Evolutionary conservation across 2,329 filamentous ascomycete genomes (phyloP), one percentile per base, ranked within the genome.

Genomic region (Shiraia bambusicola): DNA sequence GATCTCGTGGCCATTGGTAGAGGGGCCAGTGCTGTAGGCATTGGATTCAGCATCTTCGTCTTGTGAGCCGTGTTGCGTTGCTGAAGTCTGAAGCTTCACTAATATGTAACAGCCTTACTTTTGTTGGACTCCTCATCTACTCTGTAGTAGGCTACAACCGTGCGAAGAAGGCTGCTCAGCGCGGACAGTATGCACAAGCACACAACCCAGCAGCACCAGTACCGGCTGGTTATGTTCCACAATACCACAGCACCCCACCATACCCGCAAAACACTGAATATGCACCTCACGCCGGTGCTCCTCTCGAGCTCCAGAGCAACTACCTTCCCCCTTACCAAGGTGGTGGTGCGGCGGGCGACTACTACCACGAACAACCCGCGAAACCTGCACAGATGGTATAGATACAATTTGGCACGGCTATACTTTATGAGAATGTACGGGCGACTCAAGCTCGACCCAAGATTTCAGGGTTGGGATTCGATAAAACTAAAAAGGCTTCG

Each of bases 51-150:
- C 28, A 41, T 67, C 28, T 55, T 69, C 29, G 50, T 71, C 31
- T 64, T 71, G 69, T 72, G 54, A 48, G 68, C 56, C n/a, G 15
- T 6, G 4, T 8, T 8, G 34, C 13, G 35, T 38, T 17, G 4
- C n/a, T 6, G 3, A n/a, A 5, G 9, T 6, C 24, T 14, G 5
- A 13, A 36, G 22, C 16, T n/a, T 25, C 4, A 37, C 55, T 53
- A 15, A 54, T 37, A 22, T 28, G 13, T 42, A 6, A 7, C 30
- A 72, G 69, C 38, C 45, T 65, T 10, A 52, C 63, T 6, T 67
- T 67, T 47, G 29, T 72, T 34, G 60, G 55, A 29, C 63, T 71
- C 43, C 61, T 73, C 47, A 58, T 71, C 40, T 73, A 74, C 56
- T 64, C 65, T 16, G 54, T 58, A 29, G 53, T 71, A 44, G 50